phyloP scores from a whole-genome alignment of 768 basidiomycete species.

The Epithele typhae region DNA sequence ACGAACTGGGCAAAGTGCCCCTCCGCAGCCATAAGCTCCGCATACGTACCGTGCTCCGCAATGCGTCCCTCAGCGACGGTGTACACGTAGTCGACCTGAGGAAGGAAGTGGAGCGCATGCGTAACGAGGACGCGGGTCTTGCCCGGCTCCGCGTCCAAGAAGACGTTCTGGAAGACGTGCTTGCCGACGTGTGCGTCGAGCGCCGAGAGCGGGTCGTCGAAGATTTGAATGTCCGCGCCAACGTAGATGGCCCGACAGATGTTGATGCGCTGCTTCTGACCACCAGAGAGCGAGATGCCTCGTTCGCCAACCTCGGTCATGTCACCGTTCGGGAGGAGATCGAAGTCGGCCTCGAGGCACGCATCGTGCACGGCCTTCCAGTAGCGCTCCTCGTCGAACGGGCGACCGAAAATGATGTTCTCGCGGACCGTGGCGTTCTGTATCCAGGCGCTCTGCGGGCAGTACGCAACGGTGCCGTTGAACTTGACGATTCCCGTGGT shows the following conservation, averaged over 20 bases:
- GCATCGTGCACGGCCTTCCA: constrained; percentile 77
- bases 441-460: constrained; percentile 89
- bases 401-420: constrained; percentile 84
- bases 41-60: constrained; percentile 76
- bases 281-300: constrained; percentile 86
- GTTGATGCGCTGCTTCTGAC: constrained; percentile 76
- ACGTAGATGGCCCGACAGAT: constrained; percentile 87
- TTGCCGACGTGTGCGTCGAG: constrained; percentile 92
- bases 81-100: constrained; percentile 82
- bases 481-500: constrained; percentile 61
- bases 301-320: constrained; percentile 59
- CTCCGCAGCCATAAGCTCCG: constrained; percentile 57
- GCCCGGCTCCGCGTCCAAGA: constrained; percentile 53
- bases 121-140: constrained; percentile 90
- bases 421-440: constrained; percentile 88
- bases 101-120: constrained; percentile 87
- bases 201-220: constrained; percentile 89
- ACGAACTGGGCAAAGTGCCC: constrained; percentile 73
- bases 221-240: constrained; percentile 80
- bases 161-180: constrained; percentile 79
- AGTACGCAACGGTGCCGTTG: constrained; percentile 76
- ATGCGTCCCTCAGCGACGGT: constrained; percentile 74
- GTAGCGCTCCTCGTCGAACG: constrained; percentile 77
- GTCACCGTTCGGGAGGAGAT: constrained; percentile 46
- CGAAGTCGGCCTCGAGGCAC: constrained; percentile 52